A percentile compares a stretch with the other conserved stretches of the same genome.
phyloP scores from a whole-genome alignment of 495 filamentous ascomycete genomes.

The Trichoderma asperelloides region DNA sequence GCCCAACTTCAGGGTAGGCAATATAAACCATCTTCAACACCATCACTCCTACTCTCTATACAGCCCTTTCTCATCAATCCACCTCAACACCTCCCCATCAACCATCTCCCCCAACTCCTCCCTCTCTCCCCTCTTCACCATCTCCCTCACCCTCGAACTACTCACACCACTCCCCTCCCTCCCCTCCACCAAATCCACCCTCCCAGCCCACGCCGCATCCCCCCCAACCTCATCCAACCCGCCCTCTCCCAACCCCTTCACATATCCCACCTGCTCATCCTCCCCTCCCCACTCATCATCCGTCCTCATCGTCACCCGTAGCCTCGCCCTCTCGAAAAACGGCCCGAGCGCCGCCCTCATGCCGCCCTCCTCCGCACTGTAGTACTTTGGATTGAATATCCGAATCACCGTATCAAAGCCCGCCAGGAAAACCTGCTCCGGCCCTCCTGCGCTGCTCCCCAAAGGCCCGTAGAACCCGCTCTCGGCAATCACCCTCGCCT shows the following conservation, averaged over 20 bases:
- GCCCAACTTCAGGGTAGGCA: background rate
- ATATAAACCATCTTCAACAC: background rate
- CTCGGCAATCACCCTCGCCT: constrained; percentile 57
- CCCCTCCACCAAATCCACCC: constrained; percentile 62
- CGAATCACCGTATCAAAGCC: constrained; percentile 86
- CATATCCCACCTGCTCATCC: constrained; percentile 50
- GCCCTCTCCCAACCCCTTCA: constrained; percentile 43
- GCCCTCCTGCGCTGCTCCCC: no score
- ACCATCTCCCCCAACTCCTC: constrained; percentile 53
- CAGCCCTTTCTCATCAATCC: constrained; percentile 43
- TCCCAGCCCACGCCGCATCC: constrained; percentile 54
- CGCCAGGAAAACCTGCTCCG: constrained; percentile 67
- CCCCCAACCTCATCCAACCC: constrained; percentile 49
- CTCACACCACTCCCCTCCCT: constrained; percentile 51
- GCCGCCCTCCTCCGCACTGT: constrained; percentile 24
- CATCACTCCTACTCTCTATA: constrained; percentile 26
- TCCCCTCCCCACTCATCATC: constrained; percentile 55
- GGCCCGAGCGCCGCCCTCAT: constrained; percentile 47
- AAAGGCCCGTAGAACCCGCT: constrained; percentile 46
- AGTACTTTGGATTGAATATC: constrained; percentile 79
- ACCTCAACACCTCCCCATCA: constrained; percentile 50
- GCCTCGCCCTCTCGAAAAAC: constrained; percentile 59
- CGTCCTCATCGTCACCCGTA: constrained; percentile 65
- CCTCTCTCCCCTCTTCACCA: constrained; percentile 43
- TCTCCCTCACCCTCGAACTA: constrained; percentile 69